Evolutionary conservation across 1,284 basidiomycete species (phyloP), one percentile per base, ranked within the genome.

Genomic region (Ganoderma lingzhi): DNA sequence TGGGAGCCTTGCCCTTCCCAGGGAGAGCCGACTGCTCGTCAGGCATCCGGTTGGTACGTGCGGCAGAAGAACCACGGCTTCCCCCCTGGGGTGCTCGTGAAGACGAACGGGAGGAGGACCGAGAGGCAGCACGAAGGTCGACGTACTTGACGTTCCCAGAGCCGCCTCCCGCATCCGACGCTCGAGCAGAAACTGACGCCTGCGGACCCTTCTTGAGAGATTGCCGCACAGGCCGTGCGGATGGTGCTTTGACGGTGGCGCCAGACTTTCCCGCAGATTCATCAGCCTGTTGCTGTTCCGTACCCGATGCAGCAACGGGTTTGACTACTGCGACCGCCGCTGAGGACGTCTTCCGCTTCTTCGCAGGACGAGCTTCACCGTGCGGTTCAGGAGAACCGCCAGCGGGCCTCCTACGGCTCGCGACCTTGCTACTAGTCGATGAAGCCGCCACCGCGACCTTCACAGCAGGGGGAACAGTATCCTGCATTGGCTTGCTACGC

Each of bases 311-410:
- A 37, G 23, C 39, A 41, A 15, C 4, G 28, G 19, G 15, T 4
- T 15, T 44, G 45, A 53, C 23, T n/a, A 23, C 37, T 17, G 66
- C 32, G 10, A 56, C 58, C 1, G 56, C 56, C 9, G 56, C 32
- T 12, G 53, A 59, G 10, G 62, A 53, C 17, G 68, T 70, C 69
- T 73, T 76, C 55, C 62, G 66, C 61, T 71, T 74, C 63, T 76
- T 76, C 44, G 51, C 23, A 1, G 73, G 70, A 28, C 65, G 70
- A 17, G 60, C 51, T 35, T 61, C 66, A 2, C 30, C 45, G 32
- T 66, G 66, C 2, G 63, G 53, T 6, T 64, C 64, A 3, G 68
- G 63, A 9, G 65, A 63, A 15, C 62, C 51, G 23, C 17, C 61
- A 63, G 39, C 64, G 42, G 56, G 12, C 10, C 44, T 64, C 63